Evolutionary conservation across 2,329 filamentous ascomycete genomes (phyloP).

Genomic region (Pseudovirgaria hyperparasitica): DNA sequence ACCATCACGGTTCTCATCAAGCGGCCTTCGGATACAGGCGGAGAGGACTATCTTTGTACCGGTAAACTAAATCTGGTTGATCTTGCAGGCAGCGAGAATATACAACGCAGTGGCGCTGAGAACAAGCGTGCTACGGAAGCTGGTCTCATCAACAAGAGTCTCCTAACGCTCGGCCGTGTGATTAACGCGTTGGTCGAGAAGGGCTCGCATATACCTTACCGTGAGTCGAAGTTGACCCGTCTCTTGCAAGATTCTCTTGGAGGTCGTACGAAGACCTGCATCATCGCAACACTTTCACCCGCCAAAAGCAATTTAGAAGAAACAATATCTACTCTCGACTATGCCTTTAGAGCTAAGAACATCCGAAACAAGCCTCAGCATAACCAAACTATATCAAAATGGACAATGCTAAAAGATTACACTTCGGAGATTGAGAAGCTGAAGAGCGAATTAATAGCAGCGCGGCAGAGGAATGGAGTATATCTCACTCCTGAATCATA

Average conservation of each 20-base stretch:
- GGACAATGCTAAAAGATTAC: slow-evolving; percentile 80
- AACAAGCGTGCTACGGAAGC: slow-evolving; percentile 96
- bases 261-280: slow-evolving; percentile 93
- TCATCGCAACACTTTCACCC: slow-evolving; percentile 92
- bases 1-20: slow-evolving; percentile 90
- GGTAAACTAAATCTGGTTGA: slow-evolving; percentile 96
- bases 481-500: slow-evolving; percentile 82
- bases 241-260: slow-evolving; percentile 93
- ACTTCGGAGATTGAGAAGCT: slow-evolving; percentile 87
- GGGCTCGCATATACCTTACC: slow-evolving; percentile 75
- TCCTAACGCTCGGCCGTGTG: slow-evolving; percentile 86
- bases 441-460: slow-evolving; percentile 86
- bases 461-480: slow-evolving; percentile 85
- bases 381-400: slow-evolving; percentile 86
- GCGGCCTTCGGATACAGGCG: slow-evolving; percentile 62
- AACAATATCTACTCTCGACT: slow-evolving; percentile 95
- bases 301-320: slow-evolving; percentile 97
- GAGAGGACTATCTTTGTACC: slow-evolving; percentile 80
- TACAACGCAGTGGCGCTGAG: slow-evolving; percentile 89
- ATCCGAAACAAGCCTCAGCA: slow-evolving; percentile 96
- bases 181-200: slow-evolving; percentile 95
- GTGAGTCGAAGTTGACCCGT: slow-evolving; percentile 92
- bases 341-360: slow-evolving; percentile 95
- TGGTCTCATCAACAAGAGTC: slow-evolving; percentile 93
- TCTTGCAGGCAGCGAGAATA: slow-evolving; percentile 93